A percentile compares a stretch with the other conserved stretches of the same genome.
These are phyloP conservation scores for Geotrichum ghanense DNA, from an alignment of 805 yeast genomes.

Conservation along the genomic window DNA sequence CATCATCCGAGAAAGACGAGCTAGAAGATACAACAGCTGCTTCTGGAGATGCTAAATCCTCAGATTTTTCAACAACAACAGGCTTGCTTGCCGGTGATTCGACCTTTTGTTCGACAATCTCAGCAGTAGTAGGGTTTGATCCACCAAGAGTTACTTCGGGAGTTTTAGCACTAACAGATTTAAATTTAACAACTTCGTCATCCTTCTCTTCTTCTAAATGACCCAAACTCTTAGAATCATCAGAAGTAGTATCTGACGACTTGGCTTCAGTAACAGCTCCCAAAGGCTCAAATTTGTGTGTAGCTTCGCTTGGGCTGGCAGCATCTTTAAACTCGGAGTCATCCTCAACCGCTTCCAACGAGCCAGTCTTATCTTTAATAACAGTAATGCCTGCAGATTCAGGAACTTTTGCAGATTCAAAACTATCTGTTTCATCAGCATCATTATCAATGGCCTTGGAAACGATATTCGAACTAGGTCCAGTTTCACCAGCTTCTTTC, in stretches of 20 bases:
- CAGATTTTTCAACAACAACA: too few species aligned
- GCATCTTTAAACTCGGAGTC: slow-evolving; percentile 7
- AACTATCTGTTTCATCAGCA: slow-evolving; percentile 5
- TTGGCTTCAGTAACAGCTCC: slow-evolving; percentile 10
- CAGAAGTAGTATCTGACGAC: slow-evolving; percentile 3
- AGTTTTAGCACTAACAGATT: slow-evolving; percentile 1
- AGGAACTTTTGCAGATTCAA: slow-evolving; percentile 3
- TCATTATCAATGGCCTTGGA: not conserved
- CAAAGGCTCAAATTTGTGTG: slow-evolving; percentile 4
- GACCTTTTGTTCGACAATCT: not conserved
- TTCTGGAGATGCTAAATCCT: too few species aligned
- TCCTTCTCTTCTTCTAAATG: slow-evolving; percentile 5
- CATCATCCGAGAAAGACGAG: too few species aligned
- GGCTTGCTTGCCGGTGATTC: too few species aligned
- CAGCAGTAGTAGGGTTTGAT: slow-evolving; percentile 4
- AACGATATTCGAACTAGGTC: slow-evolving; percentile 4
- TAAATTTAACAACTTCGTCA: slow-evolving; percentile 4
- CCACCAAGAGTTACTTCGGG: slow-evolving; percentile 7
- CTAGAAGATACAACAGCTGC: too few species aligned
- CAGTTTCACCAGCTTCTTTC: slow-evolving; percentile 9
- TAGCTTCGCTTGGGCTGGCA: slow-evolving; percentile 5
- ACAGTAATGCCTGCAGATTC: slow-evolving; percentile 4
- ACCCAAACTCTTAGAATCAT: slow-evolving; percentile 2
- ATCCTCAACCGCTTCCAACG: slow-evolving; percentile 9
- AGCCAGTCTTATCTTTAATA: slow-evolving; percentile 10